phyloP scores from a whole-genome alignment of 768 basidiomycete species.

The Tylopilus felleus region DNA sequence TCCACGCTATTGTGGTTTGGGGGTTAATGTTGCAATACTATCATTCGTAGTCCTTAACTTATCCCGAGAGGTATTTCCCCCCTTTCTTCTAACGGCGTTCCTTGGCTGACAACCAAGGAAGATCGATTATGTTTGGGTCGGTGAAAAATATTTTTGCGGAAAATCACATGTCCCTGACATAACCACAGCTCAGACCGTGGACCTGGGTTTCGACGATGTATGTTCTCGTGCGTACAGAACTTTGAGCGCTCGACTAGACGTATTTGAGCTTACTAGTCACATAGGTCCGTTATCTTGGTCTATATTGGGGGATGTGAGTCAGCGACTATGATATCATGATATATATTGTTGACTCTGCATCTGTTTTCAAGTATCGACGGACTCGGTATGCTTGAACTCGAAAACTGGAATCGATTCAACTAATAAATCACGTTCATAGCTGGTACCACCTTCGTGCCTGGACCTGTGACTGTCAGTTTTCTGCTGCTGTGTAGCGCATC shows the following conservation, averaged over 20 bases:
- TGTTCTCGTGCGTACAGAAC: background rate
- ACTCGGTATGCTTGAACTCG: background rate
- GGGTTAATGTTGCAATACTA: background rate
- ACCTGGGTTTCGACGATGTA: background rate
- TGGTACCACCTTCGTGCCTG: background rate
- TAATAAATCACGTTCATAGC: background rate
- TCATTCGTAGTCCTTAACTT: background rate
- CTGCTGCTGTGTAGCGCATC: too few relatives aligned
- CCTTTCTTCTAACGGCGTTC: background rate
- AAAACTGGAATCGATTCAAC: background rate
- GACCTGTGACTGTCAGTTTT: background rate
- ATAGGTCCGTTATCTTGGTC: background rate
- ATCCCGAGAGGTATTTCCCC: background rate
- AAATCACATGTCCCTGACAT: background rate
- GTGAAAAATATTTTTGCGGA: background rate
- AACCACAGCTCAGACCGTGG: background rate
- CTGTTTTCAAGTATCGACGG: background rate
- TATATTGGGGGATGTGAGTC: background rate
- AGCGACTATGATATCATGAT: background rate
- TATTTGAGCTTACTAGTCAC: background rate
- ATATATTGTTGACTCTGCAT: background rate
- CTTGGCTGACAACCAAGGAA: background rate
- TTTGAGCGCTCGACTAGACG: background rate
- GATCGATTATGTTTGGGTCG: constrained; percentile 1
- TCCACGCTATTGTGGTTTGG: background rate